Evolutionary conservation across 106 monocot genomes (phyloP).

Genomic region (Acorus gramineus): DNA sequence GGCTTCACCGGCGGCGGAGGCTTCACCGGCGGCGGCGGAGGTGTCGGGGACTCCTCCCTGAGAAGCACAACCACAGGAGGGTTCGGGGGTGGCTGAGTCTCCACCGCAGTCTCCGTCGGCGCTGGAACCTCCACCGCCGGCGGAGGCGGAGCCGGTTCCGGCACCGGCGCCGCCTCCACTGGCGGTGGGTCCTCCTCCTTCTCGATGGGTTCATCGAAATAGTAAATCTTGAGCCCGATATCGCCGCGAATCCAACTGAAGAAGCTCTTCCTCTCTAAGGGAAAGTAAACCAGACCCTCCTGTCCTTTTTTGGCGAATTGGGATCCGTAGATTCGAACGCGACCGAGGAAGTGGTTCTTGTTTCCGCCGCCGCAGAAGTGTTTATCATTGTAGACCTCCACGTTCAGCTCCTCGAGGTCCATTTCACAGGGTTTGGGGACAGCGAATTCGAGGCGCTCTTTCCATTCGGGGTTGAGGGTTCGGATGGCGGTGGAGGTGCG

Average conservation of each 20-base stretch:
- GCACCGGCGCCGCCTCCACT: background rate
- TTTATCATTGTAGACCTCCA: conserved; percentile 79
- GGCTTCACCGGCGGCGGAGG: conserved; percentile 3
- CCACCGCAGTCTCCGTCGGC: conserved; percentile 69
- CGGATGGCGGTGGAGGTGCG: conserved; percentile 59
- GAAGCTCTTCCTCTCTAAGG: conserved; percentile 70
- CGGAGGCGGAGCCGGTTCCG: background rate
- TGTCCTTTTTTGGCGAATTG: conserved; percentile 69
- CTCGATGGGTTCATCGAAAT: conserved; percentile 40
- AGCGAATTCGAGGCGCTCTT: conserved; percentile 68
- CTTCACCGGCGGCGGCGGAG: background rate
- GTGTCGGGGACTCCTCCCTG: conserved; percentile 22
- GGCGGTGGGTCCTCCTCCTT: conserved; percentile 20
- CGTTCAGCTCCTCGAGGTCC: conserved; percentile 65
- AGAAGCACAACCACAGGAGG: conserved; percentile 19
- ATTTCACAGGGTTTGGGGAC: conserved; percentile 57
- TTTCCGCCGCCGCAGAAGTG: conserved; percentile 29
- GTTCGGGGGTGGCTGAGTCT: conserved; percentile 44
- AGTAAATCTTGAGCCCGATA: conserved; percentile 83
- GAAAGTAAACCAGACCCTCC: conserved; percentile 85
- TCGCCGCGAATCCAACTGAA: conserved; percentile 90
- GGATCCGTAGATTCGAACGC: conserved; percentile 65
- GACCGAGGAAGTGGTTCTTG: conserved; percentile 87
- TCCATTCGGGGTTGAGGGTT: conserved; percentile 79
- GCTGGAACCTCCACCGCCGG: conserved; percentile 21